These are phyloP conservation scores for Lotus japonicus DNA, from an alignment of 306 rosid genomes.

Conservation along the genomic window DNA sequence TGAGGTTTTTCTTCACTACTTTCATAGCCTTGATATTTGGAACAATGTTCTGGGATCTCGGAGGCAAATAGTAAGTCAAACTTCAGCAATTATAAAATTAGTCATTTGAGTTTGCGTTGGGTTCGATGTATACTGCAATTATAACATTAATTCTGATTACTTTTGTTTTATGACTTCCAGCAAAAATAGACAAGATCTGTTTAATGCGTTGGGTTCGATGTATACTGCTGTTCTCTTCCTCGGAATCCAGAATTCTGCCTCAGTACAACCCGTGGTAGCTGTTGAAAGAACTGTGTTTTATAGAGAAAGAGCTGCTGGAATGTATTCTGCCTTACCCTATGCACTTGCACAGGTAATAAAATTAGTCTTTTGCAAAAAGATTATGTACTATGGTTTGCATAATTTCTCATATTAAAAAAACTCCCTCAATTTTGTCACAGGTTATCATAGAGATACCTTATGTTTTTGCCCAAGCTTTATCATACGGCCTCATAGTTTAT, in stretches of 20 bases:
- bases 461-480: slow-evolving; percentile 42
- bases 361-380: neutral
- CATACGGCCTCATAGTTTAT: slow-evolving; percentile 57
- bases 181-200: slow-evolving; percentile 36
- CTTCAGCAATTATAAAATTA: neutral
- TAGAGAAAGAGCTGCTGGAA: slow-evolving; percentile 82
- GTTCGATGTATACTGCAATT: too few relatives aligned
- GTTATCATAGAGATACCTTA: slow-evolving; percentile 70
- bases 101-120: neutral
- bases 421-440: slow-evolving; percentile 23
- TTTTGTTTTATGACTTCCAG: slow-evolving; percentile 29
- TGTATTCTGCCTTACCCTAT: slow-evolving; percentile 73
- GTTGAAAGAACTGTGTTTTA: slow-evolving; percentile 78
- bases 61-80: slow-evolving; percentile 45
- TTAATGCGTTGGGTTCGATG: slow-evolving; percentile 74
- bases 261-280: slow-evolving; percentile 72
- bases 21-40: slow-evolving; percentile 43
- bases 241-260: slow-evolving; percentile 51
- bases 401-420: neutral
- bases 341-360: slow-evolving; percentile 59
- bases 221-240: slow-evolving; percentile 54
- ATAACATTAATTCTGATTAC: neutral
- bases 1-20: slow-evolving; percentile 38
- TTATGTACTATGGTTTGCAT: neutral
- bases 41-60: slow-evolving; percentile 56